Base-by-base conservation (phyloP, 2,329 filamentous ascomycete genomes). In the Colletotrichum acutatum region DNA sequence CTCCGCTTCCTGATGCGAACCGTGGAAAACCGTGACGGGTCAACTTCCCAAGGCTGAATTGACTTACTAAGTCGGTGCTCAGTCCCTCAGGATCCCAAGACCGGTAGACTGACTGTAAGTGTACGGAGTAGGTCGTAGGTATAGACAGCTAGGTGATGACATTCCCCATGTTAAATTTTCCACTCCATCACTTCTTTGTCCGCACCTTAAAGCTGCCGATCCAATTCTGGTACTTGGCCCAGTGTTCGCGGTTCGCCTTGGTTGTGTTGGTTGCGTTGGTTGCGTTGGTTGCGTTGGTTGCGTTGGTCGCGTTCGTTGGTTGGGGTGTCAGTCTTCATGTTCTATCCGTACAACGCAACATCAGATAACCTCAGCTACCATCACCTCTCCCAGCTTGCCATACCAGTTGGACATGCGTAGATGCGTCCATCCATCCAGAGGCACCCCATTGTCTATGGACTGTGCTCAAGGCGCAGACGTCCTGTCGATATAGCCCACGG, bases 171-270 rank as follows among this genome's bases (percentile, higher is more conserved):
- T 32, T 2, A 32, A 24, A 34, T 1, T 32, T 19, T 34, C 26
- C 46, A 16, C 59, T 30, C 58, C 65, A 63, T 68, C 69, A 65
- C 69, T 59, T 30, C 53, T n/a, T 37, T 70, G 46, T 28, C 70
- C 49, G 30, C 46, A 64, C 65, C 34, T n/a, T 65, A 60, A 57
- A 65, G 66, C 66, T 72, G 53, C 42, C 32, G 3, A 8, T 19
- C 42, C 12, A 42, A 16, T 16, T 26, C 59, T 1, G 24, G 26
- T n/a, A 52, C 22, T n/a, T 4, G n/a, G 37, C 37, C 34, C 59
- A n/a, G 24, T 11, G 4, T 16, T 16, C 16, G n/a, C 37, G 5
- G 19, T 52, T 46, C 22, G 58, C 32, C 16, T 60, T 8, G 34
- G 8, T 28, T 42, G 37, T 4, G 37, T 42, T 24, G 28, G 52